Base-by-base conservation (phyloP, 805 yeast genomes). In the Brettanomyces custersianus region DNA sequence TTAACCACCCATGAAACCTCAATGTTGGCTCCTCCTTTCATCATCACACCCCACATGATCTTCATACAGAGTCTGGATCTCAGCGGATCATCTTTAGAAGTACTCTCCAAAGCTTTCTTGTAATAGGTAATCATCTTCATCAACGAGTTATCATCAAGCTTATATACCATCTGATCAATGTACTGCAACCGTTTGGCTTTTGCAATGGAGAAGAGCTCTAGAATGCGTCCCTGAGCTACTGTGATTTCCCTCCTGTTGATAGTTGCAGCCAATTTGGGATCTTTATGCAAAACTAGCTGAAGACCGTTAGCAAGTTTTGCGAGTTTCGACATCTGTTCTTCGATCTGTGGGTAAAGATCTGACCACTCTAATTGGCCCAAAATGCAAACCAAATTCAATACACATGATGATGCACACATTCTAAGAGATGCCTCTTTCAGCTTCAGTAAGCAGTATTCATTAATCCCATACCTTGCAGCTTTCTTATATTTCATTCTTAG, bases 11-110 rank as follows among this genome's bases (percentile, higher is more conserved):
- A 41, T 16, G 46, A 33, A 3, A 30, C 24, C 9, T 40, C 29
- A 7, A 46, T 20, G 24, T 39, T 41, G 18, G 36, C 34, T 2
- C 44, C 46, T 12, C 51, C 51, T 17, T 41, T 40, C 15, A 43
- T 37, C 18, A 47, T 16, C 2, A 46, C 20, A 5, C 42, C 41
- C 22, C 33, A 33, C 16, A 46, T 20, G 2, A 44, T 21, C 3
- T 36, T 31, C 18, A 40, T 39, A 21, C 40, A 33, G 1, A 44
- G 16, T 13, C 15, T 20, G 10, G 38, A 32, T 18, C 39, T 32
- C 8, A 19, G 22, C 4, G 46, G 43, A 37, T 46, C 41, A 39
- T 47, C 51, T 8, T 22, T 12, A 2, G 29, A 12, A 20, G 21
- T 27, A 4, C n/a, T 10, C 4, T 33, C 25, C 4, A 47, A 15